A percentile compares a stretch with the other conserved stretches of the same genome.
These are phyloP conservation scores for Jackrogersella multiformis DNA, from an alignment of 495 filamentous ascomycete species.

Conservation along the genomic window DNA sequence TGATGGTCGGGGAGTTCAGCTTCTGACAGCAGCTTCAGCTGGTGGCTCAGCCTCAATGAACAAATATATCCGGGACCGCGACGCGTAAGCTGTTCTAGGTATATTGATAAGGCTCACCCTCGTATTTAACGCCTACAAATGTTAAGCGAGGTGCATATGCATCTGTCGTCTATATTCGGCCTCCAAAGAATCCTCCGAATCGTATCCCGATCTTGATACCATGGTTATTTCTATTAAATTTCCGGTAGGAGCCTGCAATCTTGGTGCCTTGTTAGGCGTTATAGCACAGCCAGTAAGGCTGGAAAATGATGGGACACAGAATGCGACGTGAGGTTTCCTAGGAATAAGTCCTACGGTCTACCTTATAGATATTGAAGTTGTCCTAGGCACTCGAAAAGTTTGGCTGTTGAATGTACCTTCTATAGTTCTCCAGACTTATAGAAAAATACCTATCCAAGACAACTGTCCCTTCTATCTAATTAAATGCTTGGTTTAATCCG, in stretches of 20 bases:
- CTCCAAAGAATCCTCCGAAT: neutral
- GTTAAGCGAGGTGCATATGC: neutral
- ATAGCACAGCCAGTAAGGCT: neutral
- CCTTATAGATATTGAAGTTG: neutral
- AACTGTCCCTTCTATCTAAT: too few species aligned
- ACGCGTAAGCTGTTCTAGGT: constrained; percentile 8
- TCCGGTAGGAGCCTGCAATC: constrained; percentile 2
- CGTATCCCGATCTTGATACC: neutral
- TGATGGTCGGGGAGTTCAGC: neutral
- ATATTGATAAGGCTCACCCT: neutral
- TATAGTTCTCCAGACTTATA: neutral
- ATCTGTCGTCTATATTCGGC: neutral
- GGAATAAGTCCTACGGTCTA: neutral
- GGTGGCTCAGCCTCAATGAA: constrained; percentile 19
- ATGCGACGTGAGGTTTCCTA: neutral
- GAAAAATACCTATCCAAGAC: too few species aligned
- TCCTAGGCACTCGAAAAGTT: neutral
- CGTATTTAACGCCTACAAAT: neutral
- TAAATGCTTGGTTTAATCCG: neutral
- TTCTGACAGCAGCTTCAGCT: constrained; percentile 3
- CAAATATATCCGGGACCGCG: neutral
- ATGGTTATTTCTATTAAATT: neutral
- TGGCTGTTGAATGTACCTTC: neutral
- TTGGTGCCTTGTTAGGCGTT: constrained; percentile 1
- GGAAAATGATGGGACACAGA: neutral